A percentile compares a stretch with the other conserved stretches of the same genome.
Conservation (phyloP, 148 eudicot genomes). For the Salicornia ramosissima region DNA sequence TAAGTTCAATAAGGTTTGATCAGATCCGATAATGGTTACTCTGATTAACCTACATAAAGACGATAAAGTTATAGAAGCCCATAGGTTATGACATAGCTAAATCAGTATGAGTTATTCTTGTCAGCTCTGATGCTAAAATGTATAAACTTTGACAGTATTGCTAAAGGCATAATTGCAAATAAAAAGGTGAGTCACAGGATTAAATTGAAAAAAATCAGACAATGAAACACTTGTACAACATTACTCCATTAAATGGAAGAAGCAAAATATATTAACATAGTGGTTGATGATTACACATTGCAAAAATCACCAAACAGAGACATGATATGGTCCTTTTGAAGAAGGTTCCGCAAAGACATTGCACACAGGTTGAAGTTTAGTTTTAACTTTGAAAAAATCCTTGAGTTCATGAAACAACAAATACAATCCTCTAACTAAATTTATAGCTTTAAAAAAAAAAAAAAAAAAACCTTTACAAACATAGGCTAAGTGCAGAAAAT, state of each 20-base stretch:
- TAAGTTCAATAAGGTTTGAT: no score
- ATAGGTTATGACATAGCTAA: background rate
- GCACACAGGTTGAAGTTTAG: background rate
- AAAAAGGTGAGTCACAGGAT: background rate
- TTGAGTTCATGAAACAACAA: background rate
- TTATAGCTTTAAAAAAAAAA: background rate
- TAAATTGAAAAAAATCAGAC: background rate
- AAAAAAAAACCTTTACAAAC: constrained; percentile 6
- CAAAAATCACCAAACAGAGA: background rate
- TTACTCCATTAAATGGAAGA: background rate
- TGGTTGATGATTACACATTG: background rate
- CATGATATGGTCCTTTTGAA: background rate
- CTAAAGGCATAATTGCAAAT: background rate
- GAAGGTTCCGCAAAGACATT: background rate
- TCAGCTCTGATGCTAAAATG: no score
- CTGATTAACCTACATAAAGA: no score
- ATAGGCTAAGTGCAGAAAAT: constrained; percentile 1
- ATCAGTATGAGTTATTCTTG: no score
- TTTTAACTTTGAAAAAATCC: no score
- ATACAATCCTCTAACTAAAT: background rate
- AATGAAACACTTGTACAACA: background rate
- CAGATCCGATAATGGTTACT: no score
- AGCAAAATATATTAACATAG: background rate
- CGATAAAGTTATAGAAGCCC: background rate
- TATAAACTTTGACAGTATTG: background rate